A percentile compares a stretch with the other conserved stretches of the same genome.
phyloP scores from a whole-genome alignment of 208 protist species.

The Crithidia thermophila region DNA sequence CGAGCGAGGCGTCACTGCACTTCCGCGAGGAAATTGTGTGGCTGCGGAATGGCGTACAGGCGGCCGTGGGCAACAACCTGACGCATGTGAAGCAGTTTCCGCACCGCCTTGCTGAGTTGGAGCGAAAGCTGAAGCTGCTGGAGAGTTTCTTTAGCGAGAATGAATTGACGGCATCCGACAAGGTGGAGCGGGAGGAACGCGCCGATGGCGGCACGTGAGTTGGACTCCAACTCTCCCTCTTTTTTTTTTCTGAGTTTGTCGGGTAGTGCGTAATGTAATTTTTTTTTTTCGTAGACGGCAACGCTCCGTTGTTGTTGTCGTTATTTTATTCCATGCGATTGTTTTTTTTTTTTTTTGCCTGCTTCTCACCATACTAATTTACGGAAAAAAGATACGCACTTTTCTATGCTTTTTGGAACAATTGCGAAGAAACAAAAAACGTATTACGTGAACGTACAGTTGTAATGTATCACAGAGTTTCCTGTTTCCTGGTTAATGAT shows the following conservation, averaged over 20 bases:
- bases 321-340: background rate
- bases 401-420: too few relatives aligned
- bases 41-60: conserved; percentile 36
- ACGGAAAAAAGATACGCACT: too few relatives aligned
- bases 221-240: conserved; percentile 1
- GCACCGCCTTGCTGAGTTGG: conserved; percentile 33
- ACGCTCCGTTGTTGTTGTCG: background rate
- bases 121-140: conserved; percentile 30
- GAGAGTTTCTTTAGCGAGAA: conserved; percentile 24
- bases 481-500: too few relatives aligned
- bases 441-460: too few relatives aligned
- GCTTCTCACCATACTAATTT: background rate
- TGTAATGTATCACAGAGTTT: too few relatives aligned
- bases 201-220: background rate
- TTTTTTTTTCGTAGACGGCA: background rate
- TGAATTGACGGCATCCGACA: conserved; percentile 6
- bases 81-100: conserved; percentile 32
- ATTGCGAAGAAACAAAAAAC: too few relatives aligned
- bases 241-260: background rate
- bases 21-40: conserved; percentile 32
- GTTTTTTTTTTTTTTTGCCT: conserved; percentile 19
- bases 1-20: conserved; percentile 10
- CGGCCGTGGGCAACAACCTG: conserved; percentile 32
- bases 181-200: conserved; percentile 9
- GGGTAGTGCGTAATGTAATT: background rate